These are phyloP conservation scores for Talaromyces rugulosus DNA, from an alignment of 2,329 filamentous ascomycete species.

Conservation along the genomic window DNA sequence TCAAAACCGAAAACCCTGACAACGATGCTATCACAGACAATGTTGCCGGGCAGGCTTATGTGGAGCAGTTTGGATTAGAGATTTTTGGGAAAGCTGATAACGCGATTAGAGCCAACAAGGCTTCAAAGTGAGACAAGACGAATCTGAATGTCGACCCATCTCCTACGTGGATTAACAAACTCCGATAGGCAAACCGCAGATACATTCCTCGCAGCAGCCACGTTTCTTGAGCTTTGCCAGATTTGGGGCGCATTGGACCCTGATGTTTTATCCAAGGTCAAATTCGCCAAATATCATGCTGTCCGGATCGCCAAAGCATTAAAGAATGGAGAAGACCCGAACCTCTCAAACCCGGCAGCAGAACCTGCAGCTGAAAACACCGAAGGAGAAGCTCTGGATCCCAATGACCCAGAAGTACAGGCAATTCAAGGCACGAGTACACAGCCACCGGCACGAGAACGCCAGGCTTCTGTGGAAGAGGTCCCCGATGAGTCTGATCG, in stretches of 20 bases:
- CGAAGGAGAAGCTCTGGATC: slow-evolving; percentile 48
- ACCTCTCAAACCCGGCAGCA: slow-evolving; percentile 75
- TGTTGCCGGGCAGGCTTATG: slow-evolving; percentile 78
- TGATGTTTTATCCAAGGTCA: slow-evolving; percentile 81
- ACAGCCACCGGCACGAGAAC: slow-evolving; percentile 41
- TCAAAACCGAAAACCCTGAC: slow-evolving; percentile 66
- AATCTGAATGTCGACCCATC: neutral
- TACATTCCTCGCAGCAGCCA: slow-evolving; percentile 87
- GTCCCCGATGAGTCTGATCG: slow-evolving; percentile 54
- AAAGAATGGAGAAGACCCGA: slow-evolving; percentile 87
- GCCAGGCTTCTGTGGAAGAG: slow-evolving; percentile 57
- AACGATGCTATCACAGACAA: slow-evolving; percentile 87
- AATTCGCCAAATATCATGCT: slow-evolving; percentile 95
- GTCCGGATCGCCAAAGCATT: slow-evolving; percentile 85
- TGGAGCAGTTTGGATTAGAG: slow-evolving; percentile 89
- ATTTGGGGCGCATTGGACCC: slow-evolving; percentile 75
- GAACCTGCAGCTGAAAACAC: slow-evolving; percentile 49
- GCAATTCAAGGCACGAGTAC: slow-evolving; percentile 43
- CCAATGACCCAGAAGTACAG: slow-evolving; percentile 62
- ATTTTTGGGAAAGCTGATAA: slow-evolving; percentile 81
- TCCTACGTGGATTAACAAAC: neutral
- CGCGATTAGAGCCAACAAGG: slow-evolving; percentile 75
- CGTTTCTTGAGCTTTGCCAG: slow-evolving; percentile 81
- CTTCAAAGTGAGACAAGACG: slow-evolving; percentile 59
- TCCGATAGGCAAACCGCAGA: slow-evolving; percentile 74